Conservation (phyloP, 768 basidiomycete genomes). For the Tubosaeta sp. region DNA sequence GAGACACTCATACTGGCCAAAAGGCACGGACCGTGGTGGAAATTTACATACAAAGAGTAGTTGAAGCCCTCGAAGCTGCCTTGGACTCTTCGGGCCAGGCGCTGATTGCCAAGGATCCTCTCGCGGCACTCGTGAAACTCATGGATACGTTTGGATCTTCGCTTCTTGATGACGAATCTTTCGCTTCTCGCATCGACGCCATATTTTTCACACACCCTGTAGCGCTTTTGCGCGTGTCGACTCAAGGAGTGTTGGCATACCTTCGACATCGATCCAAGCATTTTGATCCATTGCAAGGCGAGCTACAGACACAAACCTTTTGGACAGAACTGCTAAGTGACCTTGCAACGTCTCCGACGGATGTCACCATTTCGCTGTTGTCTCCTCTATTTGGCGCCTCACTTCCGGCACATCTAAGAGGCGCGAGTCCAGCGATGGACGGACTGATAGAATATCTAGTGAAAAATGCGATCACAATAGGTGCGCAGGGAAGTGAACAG, state of each 20-base stretch:
- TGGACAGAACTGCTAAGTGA: conserved; percentile 38
- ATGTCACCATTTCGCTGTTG: conserved; percentile 37
- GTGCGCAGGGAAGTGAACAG: not conserved
- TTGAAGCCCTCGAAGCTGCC: conserved; percentile 25
- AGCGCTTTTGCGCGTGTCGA: conserved; percentile 38
- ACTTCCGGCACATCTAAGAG: conserved; percentile 45
- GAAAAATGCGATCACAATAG: not conserved
- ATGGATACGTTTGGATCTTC: conserved; percentile 49
- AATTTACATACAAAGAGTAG: conserved; percentile 12
- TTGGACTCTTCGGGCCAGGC: conserved; percentile 5
- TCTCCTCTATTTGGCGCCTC: conserved; percentile 35
- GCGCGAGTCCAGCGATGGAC: conserved; percentile 44
- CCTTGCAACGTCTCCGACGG: conserved; percentile 31
- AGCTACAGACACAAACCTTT: conserved; percentile 12
- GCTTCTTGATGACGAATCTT: conserved; percentile 42
- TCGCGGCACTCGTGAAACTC: conserved; percentile 36
- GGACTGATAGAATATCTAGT: conserved; percentile 30
- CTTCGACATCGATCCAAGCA: conserved; percentile 29
- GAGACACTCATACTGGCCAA: conserved; percentile 12
- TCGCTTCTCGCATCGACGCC: conserved; percentile 43
- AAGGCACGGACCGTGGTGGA: conserved; percentile 10
- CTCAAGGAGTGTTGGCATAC: conserved; percentile 49
- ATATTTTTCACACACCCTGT: conserved; percentile 38
- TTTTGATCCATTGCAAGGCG: conserved; percentile 4
- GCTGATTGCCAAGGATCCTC: conserved; percentile 10